Evolutionary conservation across 2,329 filamentous ascomycete genomes (phyloP).

Genomic region (Pyricularia sp.): DNA sequence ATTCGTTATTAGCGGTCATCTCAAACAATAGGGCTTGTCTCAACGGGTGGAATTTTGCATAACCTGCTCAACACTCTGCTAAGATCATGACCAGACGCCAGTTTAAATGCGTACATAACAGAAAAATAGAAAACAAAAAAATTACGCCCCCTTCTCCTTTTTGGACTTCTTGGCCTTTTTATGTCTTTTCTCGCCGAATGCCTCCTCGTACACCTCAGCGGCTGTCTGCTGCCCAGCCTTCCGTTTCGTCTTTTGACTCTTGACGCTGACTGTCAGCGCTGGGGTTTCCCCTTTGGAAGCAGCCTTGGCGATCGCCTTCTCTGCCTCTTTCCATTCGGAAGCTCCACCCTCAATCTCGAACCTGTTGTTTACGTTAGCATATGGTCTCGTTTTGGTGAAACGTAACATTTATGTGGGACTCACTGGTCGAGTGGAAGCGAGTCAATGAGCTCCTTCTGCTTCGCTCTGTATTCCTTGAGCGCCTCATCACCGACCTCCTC

Average conservation of each 20-base stretch:
- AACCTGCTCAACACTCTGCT: background rate
- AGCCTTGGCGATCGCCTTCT: constrained; percentile 61
- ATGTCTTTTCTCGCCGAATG: constrained; percentile 40
- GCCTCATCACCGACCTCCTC: constrained; percentile 75
- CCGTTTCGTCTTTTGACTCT: constrained; percentile 66
- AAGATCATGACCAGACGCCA: background rate
- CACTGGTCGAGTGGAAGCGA: constrained; percentile 81
- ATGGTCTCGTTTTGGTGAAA: constrained; percentile 9
- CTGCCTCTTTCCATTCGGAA: constrained; percentile 58
- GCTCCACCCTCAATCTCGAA: constrained; percentile 57
- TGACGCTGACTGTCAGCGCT: constrained; percentile 64
- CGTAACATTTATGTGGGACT: constrained; percentile 24
- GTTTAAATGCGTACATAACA: background rate
- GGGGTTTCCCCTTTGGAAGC: constrained; percentile 43
- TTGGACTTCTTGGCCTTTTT: constrained; percentile 47
- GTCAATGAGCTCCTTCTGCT: constrained; percentile 83
- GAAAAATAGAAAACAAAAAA: background rate
- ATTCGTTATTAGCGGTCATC: background rate
- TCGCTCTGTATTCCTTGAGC: constrained; percentile 59
- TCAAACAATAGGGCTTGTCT: background rate
- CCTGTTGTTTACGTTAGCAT: constrained; percentile 26
- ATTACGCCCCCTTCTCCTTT: constrained; percentile 20
- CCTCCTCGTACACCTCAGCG: constrained; percentile 53
- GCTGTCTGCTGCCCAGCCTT: constrained; percentile 54
- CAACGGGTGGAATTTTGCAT: background rate